Evolutionary conservation across 2,329 filamentous ascomycete genomes (phyloP).

Genomic region (Fusarium transvaalense): DNA sequence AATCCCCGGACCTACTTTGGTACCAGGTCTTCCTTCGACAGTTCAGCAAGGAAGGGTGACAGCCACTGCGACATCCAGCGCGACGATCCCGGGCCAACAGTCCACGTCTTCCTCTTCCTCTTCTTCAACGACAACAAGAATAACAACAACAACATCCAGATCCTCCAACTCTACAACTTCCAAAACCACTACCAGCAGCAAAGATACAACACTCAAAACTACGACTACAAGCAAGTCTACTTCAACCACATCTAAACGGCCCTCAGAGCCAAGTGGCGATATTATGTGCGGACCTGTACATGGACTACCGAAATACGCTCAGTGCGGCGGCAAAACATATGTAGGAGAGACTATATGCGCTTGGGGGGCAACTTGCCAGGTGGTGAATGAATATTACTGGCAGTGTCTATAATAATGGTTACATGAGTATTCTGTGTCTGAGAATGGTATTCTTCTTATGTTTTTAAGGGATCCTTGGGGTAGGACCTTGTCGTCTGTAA

Average conservation of each 20-base stretch:
- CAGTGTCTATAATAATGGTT: constrained; percentile 34
- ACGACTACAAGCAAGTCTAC: constrained; percentile 8
- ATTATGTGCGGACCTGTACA: constrained; percentile 35
- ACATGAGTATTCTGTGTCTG: not conserved
- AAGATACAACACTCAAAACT: constrained; percentile 29
- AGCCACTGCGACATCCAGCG: constrained; percentile 39
- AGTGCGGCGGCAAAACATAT: constrained; percentile 35
- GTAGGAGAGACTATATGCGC: constrained; percentile 20
- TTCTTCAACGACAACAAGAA: not conserved
- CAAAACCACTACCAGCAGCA: not conserved
- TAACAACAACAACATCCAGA: not conserved
- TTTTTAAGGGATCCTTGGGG: too few relatives aligned
- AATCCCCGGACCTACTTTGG: constrained; percentile 48
- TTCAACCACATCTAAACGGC: not conserved
- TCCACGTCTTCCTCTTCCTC: not conserved
- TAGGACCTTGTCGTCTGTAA: too few relatives aligned
- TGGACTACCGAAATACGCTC: constrained; percentile 41
- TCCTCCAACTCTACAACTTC: constrained; percentile 5
- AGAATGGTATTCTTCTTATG: not conserved
- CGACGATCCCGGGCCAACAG: constrained; percentile 34
- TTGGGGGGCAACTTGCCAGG: constrained; percentile 37
- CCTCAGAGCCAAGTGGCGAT: constrained; percentile 18
- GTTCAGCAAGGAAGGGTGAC: constrained; percentile 16
- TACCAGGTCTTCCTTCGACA: constrained; percentile 38
- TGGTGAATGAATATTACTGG: constrained; percentile 30